Evolutionary conservation across 2,329 filamentous ascomycete species (phyloP).

Genomic region (Penicillium sp.): DNA sequence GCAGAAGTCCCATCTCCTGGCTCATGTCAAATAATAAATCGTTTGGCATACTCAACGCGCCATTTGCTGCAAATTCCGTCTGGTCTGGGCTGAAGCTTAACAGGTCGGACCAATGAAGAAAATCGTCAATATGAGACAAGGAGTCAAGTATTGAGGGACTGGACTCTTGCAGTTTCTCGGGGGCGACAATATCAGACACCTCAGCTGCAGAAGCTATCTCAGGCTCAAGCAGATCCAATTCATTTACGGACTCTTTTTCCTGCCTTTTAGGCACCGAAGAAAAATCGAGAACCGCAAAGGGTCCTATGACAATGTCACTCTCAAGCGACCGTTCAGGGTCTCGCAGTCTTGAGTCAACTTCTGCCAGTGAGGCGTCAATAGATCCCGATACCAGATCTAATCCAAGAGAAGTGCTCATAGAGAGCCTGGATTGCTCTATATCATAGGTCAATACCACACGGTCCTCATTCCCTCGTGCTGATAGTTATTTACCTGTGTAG

Average conservation of each 20-base stretch:
- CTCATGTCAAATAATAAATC: conserved; percentile 15
- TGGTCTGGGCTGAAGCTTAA: conserved; percentile 31
- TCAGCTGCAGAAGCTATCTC: not conserved
- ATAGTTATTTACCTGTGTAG: conserved; percentile 29
- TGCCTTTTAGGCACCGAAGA: not conserved
- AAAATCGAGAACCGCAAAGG: conserved; percentile 33
- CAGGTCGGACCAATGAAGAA: conserved; percentile 36
- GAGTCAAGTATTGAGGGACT: conserved; percentile 22
- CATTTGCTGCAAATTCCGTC: conserved; percentile 15
- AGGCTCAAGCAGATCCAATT: not conserved
- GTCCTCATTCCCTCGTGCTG: not conserved
- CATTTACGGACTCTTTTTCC: not conserved
- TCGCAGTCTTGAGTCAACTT: conserved; percentile 32
- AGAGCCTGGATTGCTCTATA: conserved; percentile 30
- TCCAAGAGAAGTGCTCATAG: conserved; percentile 33
- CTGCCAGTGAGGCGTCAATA: conserved; percentile 33
- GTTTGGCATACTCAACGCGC: conserved; percentile 14
- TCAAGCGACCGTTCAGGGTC: conserved; percentile 16
- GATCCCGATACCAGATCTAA: conserved; percentile 30
- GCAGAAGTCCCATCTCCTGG: conserved; percentile 8
- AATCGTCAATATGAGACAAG: conserved; percentile 29
- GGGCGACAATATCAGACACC: not conserved
- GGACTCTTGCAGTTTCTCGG: conserved; percentile 8
- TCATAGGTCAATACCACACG: not conserved
- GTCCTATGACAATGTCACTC: conserved; percentile 30